Conservation (phyloP, 371 early-diverging fungal species). For the Mucor racemosus region DNA sequence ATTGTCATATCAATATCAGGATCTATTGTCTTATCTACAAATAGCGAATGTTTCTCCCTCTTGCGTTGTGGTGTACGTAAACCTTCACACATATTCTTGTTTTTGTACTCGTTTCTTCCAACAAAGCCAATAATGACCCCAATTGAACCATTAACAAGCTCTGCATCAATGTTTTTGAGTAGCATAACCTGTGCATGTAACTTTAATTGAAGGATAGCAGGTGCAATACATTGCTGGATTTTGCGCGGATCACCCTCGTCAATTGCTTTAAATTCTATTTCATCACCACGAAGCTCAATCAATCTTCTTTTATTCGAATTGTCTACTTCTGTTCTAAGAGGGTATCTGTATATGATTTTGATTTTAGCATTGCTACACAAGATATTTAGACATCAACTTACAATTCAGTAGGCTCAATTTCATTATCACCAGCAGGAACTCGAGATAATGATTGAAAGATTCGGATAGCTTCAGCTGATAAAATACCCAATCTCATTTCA, state of each 20-base stretch:
- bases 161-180: constrained; percentile 71
- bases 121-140: constrained; percentile 72
- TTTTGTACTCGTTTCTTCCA: constrained; percentile 33
- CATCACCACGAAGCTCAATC: constrained; percentile 51
- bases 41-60: constrained; percentile 3
- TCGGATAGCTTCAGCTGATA: constrained; percentile 57
- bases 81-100: background rate
- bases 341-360: constrained; percentile 34
- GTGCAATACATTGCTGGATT: constrained; percentile 62
- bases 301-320: constrained; percentile 68
- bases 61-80: constrained; percentile 27
- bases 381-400: constrained; percentile 39
- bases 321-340: constrained; percentile 80
- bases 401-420: constrained; percentile 81
- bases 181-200: constrained; percentile 89
- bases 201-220: constrained; percentile 70
- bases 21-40: background rate
- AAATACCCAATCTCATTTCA: constrained; percentile 68
- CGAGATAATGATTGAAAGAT: constrained; percentile 64
- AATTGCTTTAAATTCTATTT: constrained; percentile 41
- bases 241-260: constrained; percentile 50
- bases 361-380: no score
- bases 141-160: constrained; percentile 42
- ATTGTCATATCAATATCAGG: constrained; percentile 15
- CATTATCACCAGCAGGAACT: constrained; percentile 55